Evolutionary conservation across 768 basidiomycete species (phyloP).

Genomic region (Tricholomella constricta): DNA sequence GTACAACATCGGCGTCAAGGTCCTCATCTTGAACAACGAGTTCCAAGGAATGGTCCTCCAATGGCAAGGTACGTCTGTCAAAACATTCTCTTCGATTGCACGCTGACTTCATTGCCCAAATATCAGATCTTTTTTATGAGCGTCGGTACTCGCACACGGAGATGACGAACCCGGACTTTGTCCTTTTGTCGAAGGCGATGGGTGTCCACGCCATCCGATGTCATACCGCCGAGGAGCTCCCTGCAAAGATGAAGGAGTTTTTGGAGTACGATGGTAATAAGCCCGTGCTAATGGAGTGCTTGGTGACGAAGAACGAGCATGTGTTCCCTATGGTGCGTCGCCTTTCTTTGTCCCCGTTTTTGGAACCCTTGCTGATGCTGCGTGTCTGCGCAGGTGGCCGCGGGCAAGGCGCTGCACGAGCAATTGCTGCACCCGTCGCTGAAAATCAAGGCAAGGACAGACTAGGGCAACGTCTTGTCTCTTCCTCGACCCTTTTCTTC

Average conservation of each 20-base stretch:
- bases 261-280: conserved; percentile 87
- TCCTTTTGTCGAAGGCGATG: conserved; percentile 88
- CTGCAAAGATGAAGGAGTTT: conserved; percentile 98
- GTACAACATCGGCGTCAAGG: conserved; percentile 92
- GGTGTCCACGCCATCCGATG: conserved; percentile 89
- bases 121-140: conserved; percentile 89
- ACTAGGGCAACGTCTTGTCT: background rate
- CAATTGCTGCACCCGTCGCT: conserved; percentile 71
- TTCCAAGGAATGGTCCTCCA: conserved; percentile 99
- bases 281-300: conserved; percentile 90
- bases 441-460: conserved; percentile 19
- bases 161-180: conserved; percentile 97
- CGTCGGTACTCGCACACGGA: conserved; percentile 94
- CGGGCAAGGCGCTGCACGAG: conserved; percentile 94
- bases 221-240: conserved; percentile 69
- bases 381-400: conserved; percentile 60
- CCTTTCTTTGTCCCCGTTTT: background rate
- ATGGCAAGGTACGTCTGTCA: conserved; percentile 83
- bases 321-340: conserved; percentile 84
- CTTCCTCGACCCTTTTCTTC: background rate
- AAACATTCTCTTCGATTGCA: background rate
- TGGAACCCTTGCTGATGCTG: conserved; percentile 6
- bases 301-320: conserved; percentile 82
- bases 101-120: background rate
- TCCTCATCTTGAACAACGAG: conserved; percentile 91